Evolutionary conservation across 129 eudicot species (phyloP).

Genomic region (Chrysanthemum lavandulifolium): DNA sequence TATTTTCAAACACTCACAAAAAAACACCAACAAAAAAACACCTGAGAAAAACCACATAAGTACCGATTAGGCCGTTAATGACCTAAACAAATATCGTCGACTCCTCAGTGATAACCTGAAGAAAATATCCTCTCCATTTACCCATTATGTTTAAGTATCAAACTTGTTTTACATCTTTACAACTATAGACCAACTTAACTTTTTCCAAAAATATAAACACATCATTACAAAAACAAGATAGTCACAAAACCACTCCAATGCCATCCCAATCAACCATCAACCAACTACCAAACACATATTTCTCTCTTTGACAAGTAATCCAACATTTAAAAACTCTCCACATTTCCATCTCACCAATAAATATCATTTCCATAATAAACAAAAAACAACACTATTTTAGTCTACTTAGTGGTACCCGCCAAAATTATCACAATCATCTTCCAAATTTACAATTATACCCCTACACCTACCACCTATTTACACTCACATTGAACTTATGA

Average conservation of each 20-base stretch:
- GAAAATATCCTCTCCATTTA: no score
- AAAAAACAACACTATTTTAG: neutral
- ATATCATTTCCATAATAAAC: neutral
- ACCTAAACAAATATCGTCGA: no score
- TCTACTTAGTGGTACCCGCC: slow-evolving; percentile 41
- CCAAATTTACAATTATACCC: slow-evolving; percentile 14
- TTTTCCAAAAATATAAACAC: neutral
- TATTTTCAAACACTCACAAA: no score
- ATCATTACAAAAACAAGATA: neutral
- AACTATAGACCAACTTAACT: no score
- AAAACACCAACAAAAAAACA: no score
- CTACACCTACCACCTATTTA: slow-evolving; percentile 9
- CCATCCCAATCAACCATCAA: slow-evolving; percentile 28
- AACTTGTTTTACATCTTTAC: no score
- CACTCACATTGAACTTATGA: slow-evolving; percentile 12
- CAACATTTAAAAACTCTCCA: neutral
- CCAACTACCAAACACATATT: slow-evolving; percentile 8
- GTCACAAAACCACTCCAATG: slow-evolving; percentile 20
- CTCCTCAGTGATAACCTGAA: no score
- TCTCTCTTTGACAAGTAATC: slow-evolving; percentile 31
- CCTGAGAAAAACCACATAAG: no score
- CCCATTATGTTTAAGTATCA: no score
- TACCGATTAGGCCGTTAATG: no score
- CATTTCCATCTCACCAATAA: neutral
- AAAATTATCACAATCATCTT: slow-evolving; percentile 27